Evolutionary conservation across 768 basidiomycete genomes (phyloP), one percentile per base, ranked within the genome.

Genomic region (Hemileccinum rubropunctum): DNA sequence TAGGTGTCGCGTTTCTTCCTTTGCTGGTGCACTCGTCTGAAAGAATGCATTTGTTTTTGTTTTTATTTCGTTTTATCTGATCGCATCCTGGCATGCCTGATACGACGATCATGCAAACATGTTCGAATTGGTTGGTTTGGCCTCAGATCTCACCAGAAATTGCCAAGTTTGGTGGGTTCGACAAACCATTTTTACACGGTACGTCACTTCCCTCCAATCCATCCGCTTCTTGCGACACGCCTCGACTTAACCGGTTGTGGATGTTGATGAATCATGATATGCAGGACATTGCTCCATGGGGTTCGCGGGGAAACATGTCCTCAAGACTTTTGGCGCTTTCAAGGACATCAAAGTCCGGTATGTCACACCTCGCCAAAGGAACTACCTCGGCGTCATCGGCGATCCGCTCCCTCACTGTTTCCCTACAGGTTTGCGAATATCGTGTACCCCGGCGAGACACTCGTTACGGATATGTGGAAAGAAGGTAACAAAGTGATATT

Each of bases 321-420:
- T 91, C 56, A 88, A 95, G 70, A 75, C 83, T 3, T 99, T 82
- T 62, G 97, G 97, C 11, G 67, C 80, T 15, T 95, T 79, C 73
- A 81, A 82, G 60, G 92, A 98, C 65, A 95, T 99, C 75, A 99
- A 98, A 79, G 93, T 91, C 51, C 82, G 95, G 82, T 90, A 62
- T 63, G 81, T 69, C 17, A 3, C 28, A 20, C 6, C 18, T 18
- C 28, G 2, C 11, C 23, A 23, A 23, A 23, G 23, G 23, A 23
- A 6, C 23, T 6, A 3, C 6, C 23, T 30, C 11, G 28, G 28
- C 28, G 8, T 6, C 6, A 3, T 30, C 11, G 28, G 28, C 28
- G 8, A 12, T 30, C 28, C 11, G 28, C 11, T 4, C 8, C 28
- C 9, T 30, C 28, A 8, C 4, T 9, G 8, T 30, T 30, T 30